A percentile compares a stretch with the other conserved stretches of the same genome.
Evolutionary conservation across 768 basidiomycete genomes (phyloP).

Genomic region (Tulasnella sp.): DNA sequence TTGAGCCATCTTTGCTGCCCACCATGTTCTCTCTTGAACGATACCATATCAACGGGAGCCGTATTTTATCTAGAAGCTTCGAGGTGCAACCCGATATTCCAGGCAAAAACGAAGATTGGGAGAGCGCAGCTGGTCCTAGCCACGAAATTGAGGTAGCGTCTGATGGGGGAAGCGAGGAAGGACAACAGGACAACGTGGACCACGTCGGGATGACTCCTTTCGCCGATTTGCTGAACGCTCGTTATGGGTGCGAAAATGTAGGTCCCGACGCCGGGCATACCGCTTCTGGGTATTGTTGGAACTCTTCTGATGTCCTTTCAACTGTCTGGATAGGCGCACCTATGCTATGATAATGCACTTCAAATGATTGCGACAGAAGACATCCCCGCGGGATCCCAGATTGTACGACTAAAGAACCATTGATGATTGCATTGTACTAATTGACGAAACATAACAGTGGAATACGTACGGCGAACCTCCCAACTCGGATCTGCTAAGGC

Average conservation of each 20-base stretch:
- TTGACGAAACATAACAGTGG: slow-evolving; percentile 41
- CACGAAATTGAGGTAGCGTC: slow-evolving; percentile 5
- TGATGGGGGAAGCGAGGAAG: slow-evolving; percentile 16
- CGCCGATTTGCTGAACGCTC: slow-evolving; percentile 92
- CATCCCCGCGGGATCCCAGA: slow-evolving; percentile 74
- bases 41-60: slow-evolving; percentile 84
- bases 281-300: slow-evolving; percentile 4
- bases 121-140: slow-evolving; percentile 21
- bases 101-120: slow-evolving; percentile 28
- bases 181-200: slow-evolving; percentile 28
- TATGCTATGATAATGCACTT: slow-evolving; percentile 67
- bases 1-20: slow-evolving; percentile 39
- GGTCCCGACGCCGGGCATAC: slow-evolving; percentile 22
- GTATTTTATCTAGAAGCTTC: slow-evolving; percentile 89
- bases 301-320: not conserved
- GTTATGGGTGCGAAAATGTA: slow-evolving; percentile 76
- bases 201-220: slow-evolving; percentile 83
- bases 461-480: slow-evolving; percentile 94
- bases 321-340: slow-evolving; percentile 48
- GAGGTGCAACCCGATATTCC: slow-evolving; percentile 46
- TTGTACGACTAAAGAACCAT: slow-evolving; percentile 45
- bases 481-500: slow-evolving; percentile 85
- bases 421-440: not conserved
- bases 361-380: slow-evolving; percentile 72
- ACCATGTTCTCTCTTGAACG: slow-evolving; percentile 53